Conservation (phyloP, 345 rosid genomes). For the Lepidium africanum region DNA sequence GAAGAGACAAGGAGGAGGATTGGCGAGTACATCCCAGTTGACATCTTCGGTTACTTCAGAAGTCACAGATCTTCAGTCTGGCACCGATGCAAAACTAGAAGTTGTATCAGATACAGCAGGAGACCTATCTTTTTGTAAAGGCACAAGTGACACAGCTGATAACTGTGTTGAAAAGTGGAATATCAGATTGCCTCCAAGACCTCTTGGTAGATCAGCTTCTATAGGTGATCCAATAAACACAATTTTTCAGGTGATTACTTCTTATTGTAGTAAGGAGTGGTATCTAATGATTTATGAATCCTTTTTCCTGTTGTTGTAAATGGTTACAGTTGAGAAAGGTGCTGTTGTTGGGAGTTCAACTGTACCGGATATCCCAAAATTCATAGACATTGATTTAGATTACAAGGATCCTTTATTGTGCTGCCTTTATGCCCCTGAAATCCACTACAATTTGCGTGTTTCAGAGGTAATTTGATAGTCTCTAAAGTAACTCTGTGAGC, state of each 20-base stretch:
- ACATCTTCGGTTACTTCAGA: constrained; percentile 29
- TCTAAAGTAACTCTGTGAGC: neutral
- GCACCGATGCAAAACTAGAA: constrained; percentile 6
- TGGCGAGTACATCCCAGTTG: constrained; percentile 31
- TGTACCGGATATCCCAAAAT: constrained; percentile 31
- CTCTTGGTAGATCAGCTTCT: constrained; percentile 17
- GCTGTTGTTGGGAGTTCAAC: constrained; percentile 20
- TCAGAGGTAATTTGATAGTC: constrained; percentile 59
- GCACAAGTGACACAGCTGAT: constrained; percentile 8
- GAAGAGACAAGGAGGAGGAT: constrained; percentile 22
- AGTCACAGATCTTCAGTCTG: constrained; percentile 20
- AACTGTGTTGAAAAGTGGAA: constrained; percentile 6
- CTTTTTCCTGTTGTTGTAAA: neutral
- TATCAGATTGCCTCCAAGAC: constrained; percentile 24
- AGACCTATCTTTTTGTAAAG: neutral
- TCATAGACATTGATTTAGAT: constrained; percentile 60
- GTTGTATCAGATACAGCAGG: neutral
- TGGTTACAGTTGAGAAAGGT: constrained; percentile 37
- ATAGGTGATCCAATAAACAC: constrained; percentile 20
- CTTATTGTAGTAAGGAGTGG: neutral
- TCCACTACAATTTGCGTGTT: constrained; percentile 58
- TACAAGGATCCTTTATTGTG: constrained; percentile 66
- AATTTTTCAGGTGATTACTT: neutral
- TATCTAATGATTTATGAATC: neutral
- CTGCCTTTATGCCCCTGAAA: constrained; percentile 70